phyloP scores from a whole-genome alignment of 208 protist species.

The Acanthamoeba culbertsoni region DNA sequence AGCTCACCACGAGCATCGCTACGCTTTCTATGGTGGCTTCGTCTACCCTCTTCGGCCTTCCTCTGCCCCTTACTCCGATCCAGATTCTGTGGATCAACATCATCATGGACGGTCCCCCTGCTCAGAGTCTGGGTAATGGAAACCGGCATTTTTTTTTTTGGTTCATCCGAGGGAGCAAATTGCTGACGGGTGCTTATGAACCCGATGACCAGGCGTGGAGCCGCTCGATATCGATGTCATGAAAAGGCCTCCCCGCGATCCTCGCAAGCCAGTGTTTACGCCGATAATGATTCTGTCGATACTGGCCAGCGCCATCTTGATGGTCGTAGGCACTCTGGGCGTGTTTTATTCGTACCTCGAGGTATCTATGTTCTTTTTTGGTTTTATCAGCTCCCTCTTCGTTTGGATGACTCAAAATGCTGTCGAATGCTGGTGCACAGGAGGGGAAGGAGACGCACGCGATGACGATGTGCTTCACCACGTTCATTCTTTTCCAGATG shows the following conservation, averaged over 20 bases:
- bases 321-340: slow-evolving; percentile 67
- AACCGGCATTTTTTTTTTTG: background rate
- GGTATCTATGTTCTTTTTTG: background rate
- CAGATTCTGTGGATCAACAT: slow-evolving; percentile 84
- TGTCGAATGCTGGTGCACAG: slow-evolving; percentile 6
- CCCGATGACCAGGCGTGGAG: slow-evolving; percentile 48
- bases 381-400: background rate
- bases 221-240: slow-evolving; percentile 84
- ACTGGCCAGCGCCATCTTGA: slow-evolving; percentile 61
- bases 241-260: slow-evolving; percentile 87
- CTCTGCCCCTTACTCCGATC: slow-evolving; percentile 71
- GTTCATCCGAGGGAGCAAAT: background rate
- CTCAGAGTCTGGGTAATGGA: slow-evolving; percentile 70
- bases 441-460: slow-evolving; percentile 52
- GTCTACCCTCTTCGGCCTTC: slow-evolving; percentile 66
- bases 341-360: slow-evolving; percentile 47
- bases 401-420: background rate
- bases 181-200: no score
- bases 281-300: slow-evolving; percentile 62
- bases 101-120: slow-evolving; percentile 81
- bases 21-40: slow-evolving; percentile 59
- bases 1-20: slow-evolving; percentile 81
- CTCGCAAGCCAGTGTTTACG: slow-evolving; percentile 89
- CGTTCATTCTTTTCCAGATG: slow-evolving; percentile 82
- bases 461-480: slow-evolving; percentile 79